Evolutionary conservation across 2,329 filamentous ascomycete species (phyloP), one percentile per base, ranked within the genome.

Genomic region (Microdochium bolleyi): DNA sequence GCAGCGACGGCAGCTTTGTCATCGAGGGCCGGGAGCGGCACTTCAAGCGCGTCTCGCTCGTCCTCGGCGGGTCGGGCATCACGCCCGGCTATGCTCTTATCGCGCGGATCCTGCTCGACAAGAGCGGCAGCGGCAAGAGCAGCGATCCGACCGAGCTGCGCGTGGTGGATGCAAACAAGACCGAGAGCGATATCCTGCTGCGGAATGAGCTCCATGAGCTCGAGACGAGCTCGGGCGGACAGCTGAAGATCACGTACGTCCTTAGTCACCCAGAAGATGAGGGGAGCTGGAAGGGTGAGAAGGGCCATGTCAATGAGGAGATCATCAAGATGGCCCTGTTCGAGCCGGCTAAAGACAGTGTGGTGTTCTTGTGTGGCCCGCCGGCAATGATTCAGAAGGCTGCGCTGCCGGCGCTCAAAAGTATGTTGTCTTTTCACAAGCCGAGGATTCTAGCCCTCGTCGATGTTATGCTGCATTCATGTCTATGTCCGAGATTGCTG

Each of bases 131-230:
- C 37, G 14, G 60, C 57, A 41, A 41, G 0, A 59, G 64, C 1
- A 65, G 73, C 0, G 88, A 92, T 62, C 58, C 67, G 9, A 94
- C 89, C 0, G 70, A 67, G 2, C 95, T 89, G 62, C 70, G 87
- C 1, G 76, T 96, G 0, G 72, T 96, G 0, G 78, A 95, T 61
- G 89, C 89, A 0, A 96, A 96, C 61, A 74, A 89, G 11, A 63
- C 76, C 7, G 80, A 89, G 52, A 83, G 86, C 57, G 92, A 96
- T 64, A 95, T 96, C n/a, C 0, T 91, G 88, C 63, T 81, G 78
- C 55, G 70, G 75, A 1, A 88, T 95, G 53, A 73, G 51, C 61
- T 78, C n/a, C 68, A 73, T 1, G 54, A 66, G 0, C 71, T 75
- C 34, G 68, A 67, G 55, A 59, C 64, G 51, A 57, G 70, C 54